A percentile compares a stretch with the other conserved stretches of the same genome.
These are phyloP conservation scores for Plasmodium blacklocki DNA, from an alignment of 169 alveolate species.

Conservation along the genomic window DNA sequence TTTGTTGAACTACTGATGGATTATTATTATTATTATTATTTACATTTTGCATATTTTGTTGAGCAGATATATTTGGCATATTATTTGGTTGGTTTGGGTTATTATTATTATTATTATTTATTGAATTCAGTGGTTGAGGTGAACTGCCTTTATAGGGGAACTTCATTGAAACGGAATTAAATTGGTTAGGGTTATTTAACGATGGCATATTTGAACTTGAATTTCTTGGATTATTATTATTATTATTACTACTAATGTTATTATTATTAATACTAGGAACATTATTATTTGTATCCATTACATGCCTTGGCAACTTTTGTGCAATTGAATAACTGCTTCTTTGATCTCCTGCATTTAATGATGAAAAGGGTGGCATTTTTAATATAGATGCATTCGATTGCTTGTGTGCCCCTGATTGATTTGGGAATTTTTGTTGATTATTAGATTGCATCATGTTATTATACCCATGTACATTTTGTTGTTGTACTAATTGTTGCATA, in stretches of 20 bases:
- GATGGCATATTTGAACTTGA: constrained; percentile 6
- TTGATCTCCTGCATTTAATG: constrained; percentile 45
- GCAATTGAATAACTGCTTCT: constrained; percentile 37
- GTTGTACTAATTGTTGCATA: constrained; percentile 56
- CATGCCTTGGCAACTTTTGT: constrained; percentile 40
- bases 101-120: background rate
- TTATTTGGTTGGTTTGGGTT: background rate
- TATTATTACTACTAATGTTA: background rate
- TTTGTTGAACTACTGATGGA: background rate
- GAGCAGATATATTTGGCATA: constrained; percentile 6
- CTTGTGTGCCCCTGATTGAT: constrained; percentile 26
- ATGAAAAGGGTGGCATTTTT: constrained; percentile 41
- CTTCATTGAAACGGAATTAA: constrained; percentile 33
- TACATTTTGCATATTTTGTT: constrained; percentile 18
- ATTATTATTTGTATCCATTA: constrained; percentile 13
- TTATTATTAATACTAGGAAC: background rate
- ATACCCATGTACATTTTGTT: constrained; percentile 38
- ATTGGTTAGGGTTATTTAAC: constrained; percentile 23
- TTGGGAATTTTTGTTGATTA: constrained; percentile 23
- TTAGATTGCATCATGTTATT: constrained; percentile 26
- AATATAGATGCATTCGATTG: constrained; percentile 50
- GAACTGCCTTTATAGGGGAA: constrained; percentile 44
- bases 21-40: background rate
- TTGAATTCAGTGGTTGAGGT: background rate
- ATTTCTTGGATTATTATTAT: constrained; percentile 39